Conservation (phyloP, 1,284 basidiomycete species). For the Puccinia hordei region DNA sequence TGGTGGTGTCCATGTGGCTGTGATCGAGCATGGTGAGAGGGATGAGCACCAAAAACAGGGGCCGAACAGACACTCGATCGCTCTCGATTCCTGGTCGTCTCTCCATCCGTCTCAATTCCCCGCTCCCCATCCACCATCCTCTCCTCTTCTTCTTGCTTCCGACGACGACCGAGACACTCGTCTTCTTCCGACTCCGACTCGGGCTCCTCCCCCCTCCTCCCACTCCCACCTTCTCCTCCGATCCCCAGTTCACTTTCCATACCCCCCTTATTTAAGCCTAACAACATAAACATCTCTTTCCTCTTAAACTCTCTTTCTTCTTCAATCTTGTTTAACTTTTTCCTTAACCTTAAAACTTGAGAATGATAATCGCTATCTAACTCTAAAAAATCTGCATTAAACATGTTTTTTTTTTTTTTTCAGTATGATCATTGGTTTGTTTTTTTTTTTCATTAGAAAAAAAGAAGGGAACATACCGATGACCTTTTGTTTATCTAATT, state of each 20-base stretch:
- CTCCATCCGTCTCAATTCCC: not conserved
- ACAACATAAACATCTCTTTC: slow-evolving; percentile 24
- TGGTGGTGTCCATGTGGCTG: no score
- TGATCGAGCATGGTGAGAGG: not conserved
- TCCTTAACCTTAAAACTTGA: not conserved
- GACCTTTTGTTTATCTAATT: slow-evolving; percentile 26
- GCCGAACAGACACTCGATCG: not conserved
- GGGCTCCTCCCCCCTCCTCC: no score
- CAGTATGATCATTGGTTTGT: no score
- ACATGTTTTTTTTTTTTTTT: no score
- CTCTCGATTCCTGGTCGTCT: no score
- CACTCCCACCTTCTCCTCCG: no score
- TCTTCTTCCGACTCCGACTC: no score
- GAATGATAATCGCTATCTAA: slow-evolving; percentile 39
- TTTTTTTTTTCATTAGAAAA: not conserved
- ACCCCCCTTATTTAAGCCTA: no score
- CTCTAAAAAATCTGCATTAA: slow-evolving; percentile 21
- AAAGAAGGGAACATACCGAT: slow-evolving; percentile 4
- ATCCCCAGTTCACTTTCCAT: no score
- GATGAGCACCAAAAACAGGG: not conserved
- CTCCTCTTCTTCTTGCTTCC: slow-evolving; percentile 7
- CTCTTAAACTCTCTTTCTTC: slow-evolving; percentile 37
- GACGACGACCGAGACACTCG: no score
- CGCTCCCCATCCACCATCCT: not conserved
- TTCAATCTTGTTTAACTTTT: slow-evolving; percentile 17